phyloP scores from a whole-genome alignment of 2,329 filamentous ascomycete genomes.

The Apiospora kogelbergensis region DNA sequence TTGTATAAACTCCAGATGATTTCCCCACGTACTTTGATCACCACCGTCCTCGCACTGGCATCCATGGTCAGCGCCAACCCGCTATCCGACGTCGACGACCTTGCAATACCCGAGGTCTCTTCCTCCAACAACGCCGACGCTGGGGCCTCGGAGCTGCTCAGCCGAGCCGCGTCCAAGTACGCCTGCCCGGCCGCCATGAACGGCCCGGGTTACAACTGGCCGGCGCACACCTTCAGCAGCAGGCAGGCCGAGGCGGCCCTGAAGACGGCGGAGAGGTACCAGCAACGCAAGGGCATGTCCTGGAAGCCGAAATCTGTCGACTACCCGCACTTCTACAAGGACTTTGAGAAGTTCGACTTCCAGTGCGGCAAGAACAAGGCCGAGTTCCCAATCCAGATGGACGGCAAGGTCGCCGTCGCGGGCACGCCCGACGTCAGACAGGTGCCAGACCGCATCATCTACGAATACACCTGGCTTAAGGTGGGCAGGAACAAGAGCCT shows the following conservation, averaged over 20 bases:
- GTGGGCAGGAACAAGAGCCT: no score
- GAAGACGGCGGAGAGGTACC: not conserved
- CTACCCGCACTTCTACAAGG: not conserved
- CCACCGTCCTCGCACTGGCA: not conserved
- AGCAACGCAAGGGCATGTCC: not conserved
- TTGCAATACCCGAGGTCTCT: fast-evolving
- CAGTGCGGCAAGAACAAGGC: not conserved
- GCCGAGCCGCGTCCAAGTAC: not conserved
- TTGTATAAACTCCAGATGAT: not conserved
- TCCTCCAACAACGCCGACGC: not conserved
- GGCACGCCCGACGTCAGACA: not conserved
- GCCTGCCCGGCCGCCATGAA: not conserved
- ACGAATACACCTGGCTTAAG: not conserved
- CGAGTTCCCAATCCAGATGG: not conserved
- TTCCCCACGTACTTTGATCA: not conserved
- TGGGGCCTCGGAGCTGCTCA: not conserved
- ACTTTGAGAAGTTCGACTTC: not conserved
- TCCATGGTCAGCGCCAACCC: not conserved
- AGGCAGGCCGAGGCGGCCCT: not conserved
- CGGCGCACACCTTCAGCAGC: not conserved
- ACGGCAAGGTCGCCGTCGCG: not conserved
- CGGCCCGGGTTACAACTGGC: not conserved
- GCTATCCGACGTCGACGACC: not conserved
- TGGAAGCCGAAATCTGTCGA: not conserved
- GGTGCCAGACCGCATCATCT: not conserved